Evolutionary conservation across 2,329 filamentous ascomycete genomes (phyloP).

Genomic region (Chrysoporthe deuterocubensis): DNA sequence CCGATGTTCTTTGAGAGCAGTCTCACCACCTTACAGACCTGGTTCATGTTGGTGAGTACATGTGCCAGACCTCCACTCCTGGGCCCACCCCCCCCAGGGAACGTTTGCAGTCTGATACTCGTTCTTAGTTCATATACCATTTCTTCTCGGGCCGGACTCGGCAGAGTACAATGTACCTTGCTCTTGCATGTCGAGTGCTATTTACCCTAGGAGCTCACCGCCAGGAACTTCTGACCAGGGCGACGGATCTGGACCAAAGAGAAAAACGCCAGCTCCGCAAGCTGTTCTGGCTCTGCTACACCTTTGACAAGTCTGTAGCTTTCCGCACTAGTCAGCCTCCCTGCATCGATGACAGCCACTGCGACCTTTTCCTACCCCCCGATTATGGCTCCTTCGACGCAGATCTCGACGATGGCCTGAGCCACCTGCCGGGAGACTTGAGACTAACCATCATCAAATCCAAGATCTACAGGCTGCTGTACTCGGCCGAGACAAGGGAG

Average conservation of each 20-base stretch:
- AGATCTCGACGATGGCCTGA: slow-evolving; percentile 33
- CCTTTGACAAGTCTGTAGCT: slow-evolving; percentile 58
- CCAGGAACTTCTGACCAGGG: slow-evolving; percentile 6
- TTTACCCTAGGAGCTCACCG: slow-evolving; percentile 54
- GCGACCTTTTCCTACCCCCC: slow-evolving; percentile 54
- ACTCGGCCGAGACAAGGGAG: slow-evolving; percentile 51
- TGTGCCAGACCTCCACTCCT: neutral
- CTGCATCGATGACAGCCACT: slow-evolving; percentile 53
- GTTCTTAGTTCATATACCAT: slow-evolving; percentile 46
- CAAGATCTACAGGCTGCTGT: slow-evolving; percentile 51
- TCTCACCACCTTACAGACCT: slow-evolving; percentile 48
- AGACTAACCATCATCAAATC: slow-evolving; percentile 57
- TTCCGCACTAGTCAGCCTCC: slow-evolving; percentile 58
- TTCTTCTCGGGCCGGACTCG: slow-evolving; percentile 52
- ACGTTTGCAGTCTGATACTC: neutral
- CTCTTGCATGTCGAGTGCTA: slow-evolving; percentile 51
- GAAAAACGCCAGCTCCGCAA: slow-evolving; percentile 41
- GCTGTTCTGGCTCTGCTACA: slow-evolving; percentile 60
- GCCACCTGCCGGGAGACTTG: slow-evolving; percentile 51
- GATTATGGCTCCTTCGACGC: slow-evolving; percentile 35
- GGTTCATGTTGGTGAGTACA: slow-evolving; percentile 51
- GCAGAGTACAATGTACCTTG: slow-evolving; percentile 47
- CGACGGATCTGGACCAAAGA: slow-evolving; percentile 30
- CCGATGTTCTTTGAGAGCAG: slow-evolving; percentile 48
- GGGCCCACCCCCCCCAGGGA: neutral